Evolutionary conservation across 805 yeast genomes (phyloP), one percentile per base, ranked within the genome.

Genomic region (Zygoascus bituminiphila): DNA sequence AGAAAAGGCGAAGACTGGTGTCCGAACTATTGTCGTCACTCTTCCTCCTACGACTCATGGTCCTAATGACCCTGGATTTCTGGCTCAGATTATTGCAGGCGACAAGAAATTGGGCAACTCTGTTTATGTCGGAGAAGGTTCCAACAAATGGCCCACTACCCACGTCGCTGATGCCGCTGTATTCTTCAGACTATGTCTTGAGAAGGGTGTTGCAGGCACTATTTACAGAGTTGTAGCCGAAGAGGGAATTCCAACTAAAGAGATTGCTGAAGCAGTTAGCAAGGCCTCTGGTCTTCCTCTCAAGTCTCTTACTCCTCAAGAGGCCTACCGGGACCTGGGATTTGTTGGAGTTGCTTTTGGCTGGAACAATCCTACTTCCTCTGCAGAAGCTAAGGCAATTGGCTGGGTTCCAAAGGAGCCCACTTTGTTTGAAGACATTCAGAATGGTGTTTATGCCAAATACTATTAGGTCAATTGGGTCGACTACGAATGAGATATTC

Each of bases 31-130:
- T 17, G 22, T 49, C 10, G 51, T 69, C 1, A 59, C 70, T 50
- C 53, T 69, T 17, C 54, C 68, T n/a, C 67, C 70, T 26, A 52
- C 65, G 6, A 68, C 64, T 22, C 73, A 68, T 54, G 74, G 63
- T 20, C 55, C 45, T 10, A 60, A 55, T 2, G 68, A 64, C 44
- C 44, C 48, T 4, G 66, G 55, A 1, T 68, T 68, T 35, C 35
- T 64, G 24, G 54, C 62, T 3, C 9, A 24, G 7, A 41, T 60
- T 9, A 43, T 43, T 46, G 20, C 24, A 7, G 29, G 7, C 3
- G 47, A 50, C n/a, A 42, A 42, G 33, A 8, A 64, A 46, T 31
- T 50, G 4, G 68, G 68, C 2, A 57, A 57, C 23, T 64, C 68
- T 9, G 51, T 63, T 6, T 71, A 66, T 55, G 54, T 66, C 8